phyloP scores from a whole-genome alignment of 345 rosid species.

The Euphorbia pulcherrima region DNA sequence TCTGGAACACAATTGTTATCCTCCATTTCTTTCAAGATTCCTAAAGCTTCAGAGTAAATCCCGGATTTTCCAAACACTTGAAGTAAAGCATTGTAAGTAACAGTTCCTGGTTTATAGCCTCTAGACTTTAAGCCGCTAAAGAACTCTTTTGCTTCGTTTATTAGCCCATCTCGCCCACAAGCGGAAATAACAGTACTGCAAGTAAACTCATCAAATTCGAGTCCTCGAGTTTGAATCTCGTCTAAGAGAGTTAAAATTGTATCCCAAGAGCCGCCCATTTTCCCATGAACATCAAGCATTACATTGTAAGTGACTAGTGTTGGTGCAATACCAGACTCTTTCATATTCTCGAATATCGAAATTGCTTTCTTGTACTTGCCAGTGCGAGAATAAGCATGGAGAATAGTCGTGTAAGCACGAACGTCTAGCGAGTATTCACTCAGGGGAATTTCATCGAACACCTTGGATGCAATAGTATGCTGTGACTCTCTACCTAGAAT shows the following conservation, averaged over 20 bases:
- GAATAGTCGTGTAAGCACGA: slow-evolving; percentile 70
- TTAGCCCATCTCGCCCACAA: slow-evolving; percentile 76
- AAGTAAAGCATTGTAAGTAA: slow-evolving; percentile 68
- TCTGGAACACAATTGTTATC: slow-evolving; percentile 62
- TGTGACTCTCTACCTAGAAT: slow-evolving; percentile 81
- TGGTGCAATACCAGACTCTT: slow-evolving; percentile 60
- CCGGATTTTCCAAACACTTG: slow-evolving; percentile 87
- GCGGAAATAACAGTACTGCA: slow-evolving; percentile 88
- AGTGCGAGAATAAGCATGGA: slow-evolving; percentile 55
- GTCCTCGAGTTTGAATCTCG: slow-evolving; percentile 59
- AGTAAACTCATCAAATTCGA: slow-evolving; percentile 75
- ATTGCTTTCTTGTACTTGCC: slow-evolving; percentile 62
- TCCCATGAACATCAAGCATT: slow-evolving; percentile 83
- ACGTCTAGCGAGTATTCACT: slow-evolving; percentile 58
- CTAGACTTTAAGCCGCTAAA: slow-evolving; percentile 57
- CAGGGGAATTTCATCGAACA: slow-evolving; percentile 62
- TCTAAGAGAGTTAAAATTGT: slow-evolving; percentile 57
- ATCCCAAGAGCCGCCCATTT: slow-evolving; percentile 79
- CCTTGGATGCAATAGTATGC: slow-evolving; percentile 55
- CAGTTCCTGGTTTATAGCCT: slow-evolving; percentile 76
- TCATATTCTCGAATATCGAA: slow-evolving; percentile 60
- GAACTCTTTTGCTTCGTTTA: slow-evolving; percentile 70
- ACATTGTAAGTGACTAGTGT: slow-evolving; percentile 86
- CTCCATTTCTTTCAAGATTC: slow-evolving; percentile 82
- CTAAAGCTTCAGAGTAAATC: slow-evolving; percentile 58